Conservation (phyloP, 2,329 filamentous ascomycete genomes). For the Pleurostoma richardsiae region DNA sequence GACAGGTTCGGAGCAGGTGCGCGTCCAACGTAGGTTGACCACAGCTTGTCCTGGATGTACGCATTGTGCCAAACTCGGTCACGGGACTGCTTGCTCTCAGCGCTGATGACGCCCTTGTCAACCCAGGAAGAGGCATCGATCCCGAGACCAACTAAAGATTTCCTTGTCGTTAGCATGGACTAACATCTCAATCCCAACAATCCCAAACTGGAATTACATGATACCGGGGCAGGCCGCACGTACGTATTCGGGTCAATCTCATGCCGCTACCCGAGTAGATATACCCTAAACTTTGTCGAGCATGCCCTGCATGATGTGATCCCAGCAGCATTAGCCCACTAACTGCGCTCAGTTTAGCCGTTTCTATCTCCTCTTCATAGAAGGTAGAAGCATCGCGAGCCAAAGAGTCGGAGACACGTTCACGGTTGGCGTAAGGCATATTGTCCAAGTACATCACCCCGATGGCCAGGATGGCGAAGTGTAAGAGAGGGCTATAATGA, state of each 20-base stretch:
- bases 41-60: background rate
- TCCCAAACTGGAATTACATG: background rate
- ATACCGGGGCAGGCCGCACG: background rate
- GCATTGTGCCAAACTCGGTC: background rate
- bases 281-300: background rate
- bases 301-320: background rate
- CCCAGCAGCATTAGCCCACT: background rate
- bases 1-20: background rate
- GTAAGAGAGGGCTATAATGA: background rate
- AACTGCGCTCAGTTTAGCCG: background rate
- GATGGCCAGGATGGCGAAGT: background rate
- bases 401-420: background rate
- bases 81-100: background rate
- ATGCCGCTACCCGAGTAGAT: background rate
- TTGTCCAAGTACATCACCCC: background rate
- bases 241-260: background rate
- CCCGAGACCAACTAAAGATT: background rate
- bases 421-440: background rate
- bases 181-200: too few relatives aligned
- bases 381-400: background rate
- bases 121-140: slow-evolving; percentile 1
- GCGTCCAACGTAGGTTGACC: background rate
- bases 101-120: background rate
- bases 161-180: too few relatives aligned
- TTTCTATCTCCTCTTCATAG: background rate